phyloP scores from a whole-genome alignment of 108 stramenopile genomes.

The Thalassiosira profunda region DNA sequence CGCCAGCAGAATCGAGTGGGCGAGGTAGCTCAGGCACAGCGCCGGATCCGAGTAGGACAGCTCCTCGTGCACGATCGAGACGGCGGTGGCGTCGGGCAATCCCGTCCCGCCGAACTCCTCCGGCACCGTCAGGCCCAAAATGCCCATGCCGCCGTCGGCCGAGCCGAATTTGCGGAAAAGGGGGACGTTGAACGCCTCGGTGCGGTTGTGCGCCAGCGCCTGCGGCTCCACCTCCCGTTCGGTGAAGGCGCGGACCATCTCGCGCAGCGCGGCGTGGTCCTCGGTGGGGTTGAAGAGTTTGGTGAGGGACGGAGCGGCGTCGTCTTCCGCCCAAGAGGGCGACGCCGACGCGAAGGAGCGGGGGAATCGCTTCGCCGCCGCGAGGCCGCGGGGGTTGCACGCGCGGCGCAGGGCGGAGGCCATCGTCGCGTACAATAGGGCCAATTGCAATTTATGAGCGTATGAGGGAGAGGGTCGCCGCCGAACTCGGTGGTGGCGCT shows the following conservation, averaged over 20 bases:
- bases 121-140: slow-evolving; percentile 93
- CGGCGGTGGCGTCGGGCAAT: slow-evolving; percentile 83
- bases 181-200: slow-evolving; percentile 90
- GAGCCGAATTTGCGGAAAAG: slow-evolving; percentile 90
- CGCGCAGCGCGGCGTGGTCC: slow-evolving; percentile 88
- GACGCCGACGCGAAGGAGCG: slow-evolving; percentile 22
- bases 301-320: slow-evolving; percentile 19
- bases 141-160: slow-evolving; percentile 74
- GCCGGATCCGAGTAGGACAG: slow-evolving; percentile 96
- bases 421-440: not conserved
- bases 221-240: slow-evolving; percentile 93
- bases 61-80: slow-evolving; percentile 88
- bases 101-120: slow-evolving; percentile 95
- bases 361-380: not conserved
- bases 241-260: slow-evolving; percentile 88
- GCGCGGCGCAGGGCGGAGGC: not conserved
- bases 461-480: no score
- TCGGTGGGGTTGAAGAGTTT: slow-evolving; percentile 90
- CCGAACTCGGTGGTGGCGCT: no score
- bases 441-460: no score
- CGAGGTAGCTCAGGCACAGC: slow-evolving; percentile 97
- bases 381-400: not conserved
- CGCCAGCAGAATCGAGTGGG: slow-evolving; percentile 88
- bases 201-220: slow-evolving; percentile 86
- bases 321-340: not conserved